Base-by-base conservation (phyloP, 2,329 filamentous ascomycete species). In the Aureobasidium sp. region DNA sequence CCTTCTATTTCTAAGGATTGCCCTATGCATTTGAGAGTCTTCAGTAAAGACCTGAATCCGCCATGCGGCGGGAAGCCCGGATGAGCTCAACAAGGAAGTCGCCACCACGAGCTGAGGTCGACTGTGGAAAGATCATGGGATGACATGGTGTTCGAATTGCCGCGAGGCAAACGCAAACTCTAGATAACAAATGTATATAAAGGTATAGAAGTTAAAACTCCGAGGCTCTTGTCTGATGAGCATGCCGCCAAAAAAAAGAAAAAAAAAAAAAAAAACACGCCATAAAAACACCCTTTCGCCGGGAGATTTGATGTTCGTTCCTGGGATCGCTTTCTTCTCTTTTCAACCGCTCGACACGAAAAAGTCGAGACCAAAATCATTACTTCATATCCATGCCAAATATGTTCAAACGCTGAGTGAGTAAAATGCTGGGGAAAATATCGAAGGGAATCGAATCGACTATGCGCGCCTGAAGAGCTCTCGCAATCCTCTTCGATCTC, bases 391-490 rank as follows among this genome's bases (percentile, higher is more conserved):
- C 27, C 38, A 46, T 46, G n/a, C 40, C 29, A 45, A 57, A 35
- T 35, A 31, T 43, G 51, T 54, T 2, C 37, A 31, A 23, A 57
- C 53, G 38, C 53, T 42, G 8, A n/a, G n/a, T 31, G 23, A 33
- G 23, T n/a, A 25, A 23, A 37, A 57, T 57, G 53, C 53, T 31
- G 27, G 29, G 4, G 17, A 25, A 37, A 21, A 35, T 5, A 27
- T 25, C 13, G 19, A 9, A 13, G 17, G 15, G 8, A 10, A 4
- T 5, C 2, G 15, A n/a, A 9, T 43, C 3, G 19, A 25, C 40
- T 46, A 57, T 21, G 29, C 38, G 21, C 62, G 60, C 33, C 61
- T 64, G 60, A 64, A 64, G 19, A 64, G 38, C 19, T 64, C 62
- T 21, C 59, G 59, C 45, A 64, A 33, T 11, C 60, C 60, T 19